Conservation (phyloP, 106 monocot species). For the Gastrodia elata region DNA sequence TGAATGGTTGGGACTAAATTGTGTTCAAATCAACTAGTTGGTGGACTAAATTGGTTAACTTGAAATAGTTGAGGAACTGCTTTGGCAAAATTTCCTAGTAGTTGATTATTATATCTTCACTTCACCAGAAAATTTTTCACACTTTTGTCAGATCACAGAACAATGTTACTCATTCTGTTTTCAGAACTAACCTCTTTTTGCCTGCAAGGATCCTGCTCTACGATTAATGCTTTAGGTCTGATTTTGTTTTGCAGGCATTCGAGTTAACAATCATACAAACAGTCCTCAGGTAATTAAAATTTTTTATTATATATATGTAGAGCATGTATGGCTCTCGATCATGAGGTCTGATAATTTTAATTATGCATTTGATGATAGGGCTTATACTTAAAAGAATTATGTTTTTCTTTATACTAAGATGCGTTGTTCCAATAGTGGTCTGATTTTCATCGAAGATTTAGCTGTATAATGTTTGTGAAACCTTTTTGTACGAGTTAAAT, state of each 20-base stretch:
- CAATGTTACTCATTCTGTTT: neutral
- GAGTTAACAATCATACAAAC: neutral
- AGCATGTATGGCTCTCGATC: neutral
- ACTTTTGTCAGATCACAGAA: neutral
- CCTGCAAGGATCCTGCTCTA: neutral
- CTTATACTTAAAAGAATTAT: neutral
- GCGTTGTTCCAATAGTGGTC: neutral
- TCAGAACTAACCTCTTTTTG: neutral
- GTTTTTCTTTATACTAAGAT: neutral
- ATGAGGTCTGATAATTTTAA: neutral
- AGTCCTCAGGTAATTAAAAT: slow-evolving; percentile 3
- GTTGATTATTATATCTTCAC: neutral
- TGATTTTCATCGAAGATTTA: neutral
- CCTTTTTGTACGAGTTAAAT: neutral
- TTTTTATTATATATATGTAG: neutral
- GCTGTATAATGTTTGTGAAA: neutral
- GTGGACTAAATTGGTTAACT: too few relatives aligned
- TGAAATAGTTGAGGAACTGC: too few relatives aligned
- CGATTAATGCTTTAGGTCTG: neutral
- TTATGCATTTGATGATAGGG: neutral
- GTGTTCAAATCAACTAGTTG: too few relatives aligned
- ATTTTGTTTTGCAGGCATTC: slow-evolving; percentile 2
- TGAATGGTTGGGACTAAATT: too few relatives aligned
- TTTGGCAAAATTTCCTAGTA: too few relatives aligned
- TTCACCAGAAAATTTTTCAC: neutral